Evolutionary conservation across 208 protist species (phyloP).

Genomic region (Trichomonas vaginalis): DNA sequence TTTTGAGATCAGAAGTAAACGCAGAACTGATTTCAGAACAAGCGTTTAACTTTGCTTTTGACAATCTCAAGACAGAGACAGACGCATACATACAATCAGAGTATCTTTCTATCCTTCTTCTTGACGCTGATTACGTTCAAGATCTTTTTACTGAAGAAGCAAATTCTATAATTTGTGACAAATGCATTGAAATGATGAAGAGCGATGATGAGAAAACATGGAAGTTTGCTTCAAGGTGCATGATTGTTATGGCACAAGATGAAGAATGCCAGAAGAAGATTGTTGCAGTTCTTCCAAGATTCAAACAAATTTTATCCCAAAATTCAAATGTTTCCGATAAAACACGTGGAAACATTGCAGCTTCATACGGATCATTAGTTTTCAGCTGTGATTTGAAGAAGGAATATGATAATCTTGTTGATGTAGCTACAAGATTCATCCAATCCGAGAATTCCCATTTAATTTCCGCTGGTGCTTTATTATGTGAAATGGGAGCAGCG

Average conservation of each 20-base stretch:
- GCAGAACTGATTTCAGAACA: neutral
- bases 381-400: neutral
- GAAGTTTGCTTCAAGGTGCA: neutral
- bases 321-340: neutral
- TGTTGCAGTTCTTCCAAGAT: neutral
- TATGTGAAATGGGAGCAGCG: neutral
- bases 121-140: neutral
- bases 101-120: neutral
- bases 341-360: neutral
- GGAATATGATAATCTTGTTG: neutral
- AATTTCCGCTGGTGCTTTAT: neutral
- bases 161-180: neutral
- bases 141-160: neutral
- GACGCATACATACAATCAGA: neutral
- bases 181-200: neutral
- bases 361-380: neutral
- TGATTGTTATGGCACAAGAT: neutral
- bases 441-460: neutral
- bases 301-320: neutral
- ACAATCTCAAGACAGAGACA: neutral
- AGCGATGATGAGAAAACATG: neutral
- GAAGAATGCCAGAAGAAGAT: neutral
- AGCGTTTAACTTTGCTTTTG: neutral
- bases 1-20: neutral
- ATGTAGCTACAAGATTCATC: neutral